Evolutionary conservation across 768 basidiomycete genomes (phyloP).

Genomic region (Coprinopsis strossmayeri): DNA sequence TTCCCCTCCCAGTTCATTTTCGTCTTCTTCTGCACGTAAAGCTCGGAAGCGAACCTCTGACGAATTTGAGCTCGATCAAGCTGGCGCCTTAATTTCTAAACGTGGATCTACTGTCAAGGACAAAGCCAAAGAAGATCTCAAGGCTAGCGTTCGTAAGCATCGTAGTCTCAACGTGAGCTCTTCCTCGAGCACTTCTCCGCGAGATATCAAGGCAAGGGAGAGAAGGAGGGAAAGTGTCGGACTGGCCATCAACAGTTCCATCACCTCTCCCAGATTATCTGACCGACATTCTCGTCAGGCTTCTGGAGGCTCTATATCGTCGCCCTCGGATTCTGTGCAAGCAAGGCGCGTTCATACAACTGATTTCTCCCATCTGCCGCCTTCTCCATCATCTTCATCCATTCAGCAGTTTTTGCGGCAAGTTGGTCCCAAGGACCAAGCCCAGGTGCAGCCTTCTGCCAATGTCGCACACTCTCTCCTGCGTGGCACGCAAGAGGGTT

Average conservation of each 20-base stretch:
- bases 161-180: constrained; percentile 58
- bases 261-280: constrained; percentile 27
- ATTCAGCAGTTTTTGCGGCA: constrained; percentile 78
- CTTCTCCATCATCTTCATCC: constrained; percentile 86
- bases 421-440: constrained; percentile 37
- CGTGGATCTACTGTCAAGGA: constrained; percentile 32
- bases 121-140: constrained; percentile 45
- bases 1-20: constrained; percentile 64
- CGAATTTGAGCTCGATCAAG: constrained; percentile 75
- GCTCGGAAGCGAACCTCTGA: constrained; percentile 75
- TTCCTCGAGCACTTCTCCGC: constrained; percentile 28
- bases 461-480: constrained; percentile 82
- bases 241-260: constrained; percentile 30
- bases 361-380: constrained; percentile 87
- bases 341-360: constrained; percentile 59
- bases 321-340: constrained; percentile 43
- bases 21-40: constrained; percentile 41
- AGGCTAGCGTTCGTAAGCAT: constrained; percentile 52
- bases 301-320: constrained; percentile 64
- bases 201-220: constrained; percentile 46
- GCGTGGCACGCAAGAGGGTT: constrained; percentile 84
- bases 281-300: constrained; percentile 57
- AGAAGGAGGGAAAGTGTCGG: constrained; percentile 48
- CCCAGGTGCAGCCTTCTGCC: constrained; percentile 38
- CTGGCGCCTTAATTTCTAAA: constrained; percentile 54